Conservation (phyloP, 306 rosid genomes). For the Casuarina equisetifolia region DNA sequence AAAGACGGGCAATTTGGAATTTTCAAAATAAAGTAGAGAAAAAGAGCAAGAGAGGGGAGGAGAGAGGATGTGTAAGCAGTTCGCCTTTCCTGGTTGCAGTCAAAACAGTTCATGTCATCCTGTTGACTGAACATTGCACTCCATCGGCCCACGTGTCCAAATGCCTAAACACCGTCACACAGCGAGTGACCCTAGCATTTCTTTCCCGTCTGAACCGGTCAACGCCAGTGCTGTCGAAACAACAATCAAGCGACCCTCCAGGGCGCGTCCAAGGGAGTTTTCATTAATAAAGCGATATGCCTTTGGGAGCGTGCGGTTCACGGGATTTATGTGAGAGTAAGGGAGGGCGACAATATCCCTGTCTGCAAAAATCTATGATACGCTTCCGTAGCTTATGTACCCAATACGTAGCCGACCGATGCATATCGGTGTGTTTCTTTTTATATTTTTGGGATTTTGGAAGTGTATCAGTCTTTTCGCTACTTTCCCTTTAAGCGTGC, state of each 20-base stretch:
- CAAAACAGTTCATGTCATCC: not conserved
- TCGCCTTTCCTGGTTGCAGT: too few species aligned
- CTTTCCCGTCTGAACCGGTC: constrained; percentile 3
- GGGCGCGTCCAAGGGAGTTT: not conserved
- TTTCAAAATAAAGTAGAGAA: not conserved
- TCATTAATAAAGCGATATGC: not conserved
- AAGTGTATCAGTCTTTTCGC: too few species aligned
- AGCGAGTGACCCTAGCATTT: constrained; percentile 13
- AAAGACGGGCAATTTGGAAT: too few species aligned
- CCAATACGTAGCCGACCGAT: not conserved
- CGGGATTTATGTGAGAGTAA: not conserved
- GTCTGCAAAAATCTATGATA: not conserved
- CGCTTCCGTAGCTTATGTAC: constrained; percentile 16
- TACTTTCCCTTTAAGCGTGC: not conserved
- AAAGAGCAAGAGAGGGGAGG: not conserved
- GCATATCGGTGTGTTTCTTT: not conserved
- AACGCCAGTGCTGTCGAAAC: constrained; percentile 19
- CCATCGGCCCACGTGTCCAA: constrained; percentile 23
- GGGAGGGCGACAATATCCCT: not conserved
- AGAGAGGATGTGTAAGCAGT: too few species aligned
- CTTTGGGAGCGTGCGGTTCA: constrained; percentile 1
- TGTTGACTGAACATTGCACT: constrained; percentile 17
- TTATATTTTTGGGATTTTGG: too few species aligned
- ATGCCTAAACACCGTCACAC: not conserved
- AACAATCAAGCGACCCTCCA: not conserved